Evolutionary conservation across 805 yeast species (phyloP), one percentile per base, ranked within the genome.

Genomic region (Candida parachauliodes): DNA sequence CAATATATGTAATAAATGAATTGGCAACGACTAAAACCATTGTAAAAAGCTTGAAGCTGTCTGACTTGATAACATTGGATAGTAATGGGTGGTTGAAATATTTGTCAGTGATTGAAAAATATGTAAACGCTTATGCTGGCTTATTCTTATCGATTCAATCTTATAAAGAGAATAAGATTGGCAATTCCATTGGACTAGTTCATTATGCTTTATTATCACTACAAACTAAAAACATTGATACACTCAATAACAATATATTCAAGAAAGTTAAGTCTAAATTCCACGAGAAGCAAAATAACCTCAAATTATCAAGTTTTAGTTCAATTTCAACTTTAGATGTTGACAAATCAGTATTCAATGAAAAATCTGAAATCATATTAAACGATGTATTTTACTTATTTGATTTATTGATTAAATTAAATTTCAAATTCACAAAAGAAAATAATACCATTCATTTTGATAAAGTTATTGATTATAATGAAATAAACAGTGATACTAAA

Each of bases 181-280:
- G 79, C 6, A 59, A 58, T n/a, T 67, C 74, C 3, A 57, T 73
- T 27, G 79, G 77, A 2, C 55, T 70, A 22, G 46, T 72, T 2
- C 65, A 70, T 40, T 57, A 54, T 31, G 44, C 68, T 16, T 49
- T 68, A 9, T 42, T 68, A 8, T 48, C 53, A 20, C 50, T 68
- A 17, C 74, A 68, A 41, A 60, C 63, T 36, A 65, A 62, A 42
- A 48, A 48, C 3, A 40, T 50, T 22, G 40, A 41, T 4, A 50
- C 43, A 10, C 37, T 49, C 1, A 41, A 35, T 18, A 41, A 42
- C 1, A 43, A 44, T n/a, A 23, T 50, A 5, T 26, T 52, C 4
- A 30, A 44, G 15, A 50, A 50, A 39, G 34, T 65, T 27, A 59
- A 50, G 32, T 40, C 46, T 11, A 62, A 57, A 41, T 14, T 65